phyloP scores from a whole-genome alignment of 352 stramenopile genomes.

The Phytophthora sp. region DNA sequence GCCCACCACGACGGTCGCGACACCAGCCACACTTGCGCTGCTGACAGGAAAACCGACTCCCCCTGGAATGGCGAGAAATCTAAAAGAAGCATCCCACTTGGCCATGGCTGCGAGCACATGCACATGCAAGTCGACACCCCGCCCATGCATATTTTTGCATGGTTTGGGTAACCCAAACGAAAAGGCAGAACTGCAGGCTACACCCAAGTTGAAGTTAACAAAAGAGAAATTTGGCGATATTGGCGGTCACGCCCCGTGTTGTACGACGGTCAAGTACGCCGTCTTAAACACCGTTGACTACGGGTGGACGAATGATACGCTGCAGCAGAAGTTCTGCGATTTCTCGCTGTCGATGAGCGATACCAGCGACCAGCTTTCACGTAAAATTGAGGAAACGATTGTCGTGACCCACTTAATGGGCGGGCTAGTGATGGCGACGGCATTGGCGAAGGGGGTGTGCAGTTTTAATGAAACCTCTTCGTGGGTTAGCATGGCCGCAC shows the following conservation, averaged over 20 bases:
- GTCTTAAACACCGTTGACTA: conserved; percentile 47
- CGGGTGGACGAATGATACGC: conserved; percentile 43
- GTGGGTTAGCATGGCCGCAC: conserved; percentile 39
- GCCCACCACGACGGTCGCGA: conserved; percentile 4
- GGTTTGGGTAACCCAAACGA: conserved; percentile 25
- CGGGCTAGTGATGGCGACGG: conserved; percentile 25
- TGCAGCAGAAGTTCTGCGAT: conserved; percentile 51
- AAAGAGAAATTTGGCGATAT: conserved; percentile 26
- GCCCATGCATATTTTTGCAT: conserved; percentile 36
- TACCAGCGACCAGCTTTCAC: conserved; percentile 11
- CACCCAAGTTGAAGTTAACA: conserved; percentile 5
- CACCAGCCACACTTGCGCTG: conserved; percentile 21
- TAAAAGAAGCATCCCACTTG: conserved; percentile 16
- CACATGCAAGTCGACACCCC: conserved; percentile 16
- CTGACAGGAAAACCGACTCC: conserved; percentile 8
- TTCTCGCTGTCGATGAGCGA: conserved; percentile 29
- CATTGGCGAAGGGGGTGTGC: conserved; percentile 27
- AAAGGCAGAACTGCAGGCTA: conserved; percentile 10
- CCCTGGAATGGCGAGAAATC: conserved; percentile 8
- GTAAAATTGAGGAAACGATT: conserved; percentile 35
- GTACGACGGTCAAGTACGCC: conserved; percentile 44
- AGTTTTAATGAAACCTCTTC: conserved; percentile 9
- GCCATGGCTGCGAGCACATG: conserved; percentile 1
- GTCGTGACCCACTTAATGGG: conserved; percentile 57
- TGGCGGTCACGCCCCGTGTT: conserved; percentile 30